Conservation (phyloP, 805 yeast species). For the Yueomyces sp. region DNA sequence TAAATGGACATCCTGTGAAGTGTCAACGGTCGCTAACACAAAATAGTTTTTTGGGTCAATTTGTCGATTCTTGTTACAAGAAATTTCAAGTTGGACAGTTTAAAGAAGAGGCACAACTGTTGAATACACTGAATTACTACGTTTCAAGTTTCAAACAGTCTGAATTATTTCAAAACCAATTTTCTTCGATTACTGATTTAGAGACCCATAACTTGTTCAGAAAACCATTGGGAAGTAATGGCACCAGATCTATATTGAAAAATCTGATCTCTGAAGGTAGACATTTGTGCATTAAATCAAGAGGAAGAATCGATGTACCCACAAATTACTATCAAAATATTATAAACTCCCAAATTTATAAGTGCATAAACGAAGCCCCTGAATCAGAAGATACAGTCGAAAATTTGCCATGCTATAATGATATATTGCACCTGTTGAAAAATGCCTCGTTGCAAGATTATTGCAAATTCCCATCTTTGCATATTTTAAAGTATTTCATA, state of each 20-base stretch:
- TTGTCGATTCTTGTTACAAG: constrained; percentile 4
- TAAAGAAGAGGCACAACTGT: constrained; percentile 2
- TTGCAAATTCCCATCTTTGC: constrained; percentile 16
- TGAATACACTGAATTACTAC: constrained; percentile 1
- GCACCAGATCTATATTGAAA: no score
- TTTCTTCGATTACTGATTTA: background rate
- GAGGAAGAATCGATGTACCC: background rate
- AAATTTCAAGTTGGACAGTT: constrained; percentile 9
- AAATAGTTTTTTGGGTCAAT: constrained; percentile 11
- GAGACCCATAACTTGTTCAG: no score
- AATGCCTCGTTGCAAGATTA: constrained; percentile 10
- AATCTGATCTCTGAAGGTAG: no score
- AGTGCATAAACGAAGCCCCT: background rate
- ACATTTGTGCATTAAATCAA: no score
- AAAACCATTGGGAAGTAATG: no score
- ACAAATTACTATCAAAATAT: constrained; percentile 13
- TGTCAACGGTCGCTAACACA: constrained; percentile 2
- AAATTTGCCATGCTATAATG: no score
- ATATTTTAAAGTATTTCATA: constrained; percentile 12
- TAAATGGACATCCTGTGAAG: no score
- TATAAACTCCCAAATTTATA: constrained; percentile 11
- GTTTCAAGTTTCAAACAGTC: background rate
- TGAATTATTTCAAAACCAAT: no score
- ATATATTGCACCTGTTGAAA: background rate
- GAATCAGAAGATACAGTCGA: no score